Evolutionary conservation across 306 rosid species (phyloP).

Genomic region (Delonix regia): DNA sequence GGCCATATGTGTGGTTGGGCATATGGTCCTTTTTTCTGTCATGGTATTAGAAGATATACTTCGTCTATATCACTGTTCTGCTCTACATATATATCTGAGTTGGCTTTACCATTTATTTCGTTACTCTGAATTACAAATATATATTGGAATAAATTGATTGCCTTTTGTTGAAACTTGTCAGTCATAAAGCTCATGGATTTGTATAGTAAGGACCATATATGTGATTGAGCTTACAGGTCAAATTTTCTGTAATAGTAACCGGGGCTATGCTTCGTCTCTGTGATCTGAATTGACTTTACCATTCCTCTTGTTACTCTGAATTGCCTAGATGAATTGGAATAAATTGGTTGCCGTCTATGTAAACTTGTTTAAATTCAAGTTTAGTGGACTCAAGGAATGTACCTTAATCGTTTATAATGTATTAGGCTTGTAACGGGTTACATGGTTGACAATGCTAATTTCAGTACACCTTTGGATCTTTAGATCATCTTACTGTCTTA

Average conservation of each 20-base stretch:
- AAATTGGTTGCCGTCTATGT: neutral
- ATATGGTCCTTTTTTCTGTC: neutral
- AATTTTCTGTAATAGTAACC: neutral
- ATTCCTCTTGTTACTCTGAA: slow-evolving; percentile 1
- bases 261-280: neutral
- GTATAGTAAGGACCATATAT: slow-evolving; percentile 20
- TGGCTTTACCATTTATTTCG: slow-evolving; percentile 19
- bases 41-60: neutral
- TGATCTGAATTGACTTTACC: slow-evolving; percentile 15
- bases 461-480: neutral
- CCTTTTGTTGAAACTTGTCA: neutral
- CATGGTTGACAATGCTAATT: neutral
- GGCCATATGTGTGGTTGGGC: slow-evolving; percentile 5
- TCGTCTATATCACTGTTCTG: neutral
- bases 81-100: neutral
- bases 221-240: slow-evolving; percentile 12
- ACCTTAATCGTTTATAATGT: neutral
- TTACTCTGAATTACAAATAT: neutral
- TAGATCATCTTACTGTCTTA: too few species aligned
- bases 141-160: neutral
- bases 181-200: neutral
- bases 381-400: neutral
- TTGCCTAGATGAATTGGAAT: neutral
- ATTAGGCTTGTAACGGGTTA: neutral
- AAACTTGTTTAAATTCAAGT: neutral